phyloP scores from a whole-genome alignment of 495 filamentous ascomycete species.

The Penicillium maclennaniae region DNA sequence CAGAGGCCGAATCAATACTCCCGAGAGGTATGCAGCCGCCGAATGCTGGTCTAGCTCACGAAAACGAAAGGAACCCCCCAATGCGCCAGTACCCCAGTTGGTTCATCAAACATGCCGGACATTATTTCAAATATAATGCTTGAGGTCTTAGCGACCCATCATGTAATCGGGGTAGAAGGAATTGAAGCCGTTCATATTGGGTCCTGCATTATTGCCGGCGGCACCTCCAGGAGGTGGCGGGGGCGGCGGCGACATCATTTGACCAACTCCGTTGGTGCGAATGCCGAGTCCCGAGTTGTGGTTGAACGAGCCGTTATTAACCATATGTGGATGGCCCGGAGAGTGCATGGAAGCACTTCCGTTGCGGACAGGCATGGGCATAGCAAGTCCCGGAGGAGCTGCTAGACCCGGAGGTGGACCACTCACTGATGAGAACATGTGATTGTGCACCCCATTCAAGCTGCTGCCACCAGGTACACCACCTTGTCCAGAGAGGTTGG shows the following conservation, averaged over 20 bases:
- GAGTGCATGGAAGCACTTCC: conserved; percentile 31
- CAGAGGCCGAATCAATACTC: conserved; percentile 40
- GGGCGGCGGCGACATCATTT: conserved; percentile 40
- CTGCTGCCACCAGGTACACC: conserved; percentile 45
- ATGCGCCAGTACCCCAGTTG: conserved; percentile 46
- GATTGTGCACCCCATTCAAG: conserved; percentile 53
- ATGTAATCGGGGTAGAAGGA: conserved; percentile 55
- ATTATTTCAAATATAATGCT: conserved; percentile 35
- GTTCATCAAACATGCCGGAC: conserved; percentile 49
- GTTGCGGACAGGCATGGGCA: conserved; percentile 36
- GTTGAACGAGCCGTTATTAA: conserved; percentile 38
- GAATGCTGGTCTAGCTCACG: conserved; percentile 47
- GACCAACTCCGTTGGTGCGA: conserved; percentile 38
- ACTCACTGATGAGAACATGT: conserved; percentile 66
- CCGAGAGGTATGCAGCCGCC: conserved; percentile 44
- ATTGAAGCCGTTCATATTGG: conserved; percentile 44
- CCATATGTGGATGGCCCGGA: conserved; percentile 32
- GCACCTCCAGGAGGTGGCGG: conserved; percentile 30
- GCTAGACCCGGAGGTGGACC: conserved; percentile 71
- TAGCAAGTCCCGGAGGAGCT: conserved; percentile 63
- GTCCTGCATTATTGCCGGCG: conserved; percentile 34
- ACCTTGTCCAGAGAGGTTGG: conserved; percentile 49
- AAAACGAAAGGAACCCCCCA: conserved; percentile 39
- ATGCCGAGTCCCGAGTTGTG: conserved; percentile 45
- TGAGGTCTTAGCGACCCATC: conserved; percentile 50